Evolutionary conservation across 805 yeast species (phyloP), one percentile per base, ranked within the genome.

Genomic region (Candida bentonensis): DNA sequence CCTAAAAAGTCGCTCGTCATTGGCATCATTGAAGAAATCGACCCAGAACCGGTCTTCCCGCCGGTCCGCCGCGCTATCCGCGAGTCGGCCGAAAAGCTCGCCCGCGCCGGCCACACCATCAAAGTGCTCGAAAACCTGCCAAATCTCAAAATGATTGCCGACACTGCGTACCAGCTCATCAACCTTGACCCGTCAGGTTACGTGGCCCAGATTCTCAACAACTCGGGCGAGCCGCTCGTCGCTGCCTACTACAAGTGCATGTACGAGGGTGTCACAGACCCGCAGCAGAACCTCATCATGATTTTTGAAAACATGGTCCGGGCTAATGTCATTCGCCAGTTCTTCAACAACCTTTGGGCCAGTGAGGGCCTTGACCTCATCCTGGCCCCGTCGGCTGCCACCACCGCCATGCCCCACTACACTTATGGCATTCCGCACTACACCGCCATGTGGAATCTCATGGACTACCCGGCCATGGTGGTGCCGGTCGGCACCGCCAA

Each of bases 401-500:
- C 36, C 5, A 30, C 36, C 5, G 17, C 36, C 20, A 15, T 30
- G 20, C 36, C 36, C 7, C 36, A 30, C 17, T 11, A 30, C 36
- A 30, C 36, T 5, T 30, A 30, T 15, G 36, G 36, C 20, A 15
- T 30, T 9, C 36, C 36, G 5, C 36, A 30, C 4, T 80, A 80
- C 59, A 78, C 85, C 2, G 66, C 73, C 22, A 61, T 67, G 53
- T 66, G 72, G 56, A 77, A 77, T 55, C 64, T 72, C 4, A 54
- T 76, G 20, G 82, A 78, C 54, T 75, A 74, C 52, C 59, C 78
- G 9, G 72, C 73, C 44, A 78, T 76, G 36, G 69, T 70, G 1
- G 52, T 79, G 30, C 86, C 85, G 0, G 76, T 78, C 3, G 68
- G 78, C 2, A 63, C 66, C 48, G 82, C 74, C 2, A 78, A 77